Evolutionary conservation across 352 stramenopile genomes (phyloP).

Genomic region (Phytophthora agathidicida): DNA sequence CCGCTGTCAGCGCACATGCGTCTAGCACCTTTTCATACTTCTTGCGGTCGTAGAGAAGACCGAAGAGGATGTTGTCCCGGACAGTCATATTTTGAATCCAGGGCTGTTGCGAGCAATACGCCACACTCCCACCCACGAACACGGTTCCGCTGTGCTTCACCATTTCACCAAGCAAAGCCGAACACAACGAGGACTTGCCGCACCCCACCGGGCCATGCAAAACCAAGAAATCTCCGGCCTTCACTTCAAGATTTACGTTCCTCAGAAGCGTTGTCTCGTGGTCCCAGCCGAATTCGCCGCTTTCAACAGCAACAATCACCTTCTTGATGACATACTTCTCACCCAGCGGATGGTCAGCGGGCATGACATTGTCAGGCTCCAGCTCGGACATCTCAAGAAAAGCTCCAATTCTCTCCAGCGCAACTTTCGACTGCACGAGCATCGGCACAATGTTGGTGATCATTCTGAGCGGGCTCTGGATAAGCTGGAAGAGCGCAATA

Average conservation of each 20-base stretch:
- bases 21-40: constrained; percentile 68
- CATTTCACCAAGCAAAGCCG: constrained; percentile 87
- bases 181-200: constrained; percentile 87
- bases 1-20: constrained; percentile 65
- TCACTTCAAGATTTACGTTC: constrained; percentile 76
- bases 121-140: constrained; percentile 53
- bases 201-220: constrained; percentile 91
- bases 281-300: constrained; percentile 50
- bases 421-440: constrained; percentile 87
- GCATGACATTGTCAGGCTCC: constrained; percentile 27
- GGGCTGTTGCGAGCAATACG: constrained; percentile 88
- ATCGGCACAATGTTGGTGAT: constrained; percentile 58
- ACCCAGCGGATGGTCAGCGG: constrained; percentile 4
- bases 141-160: constrained; percentile 52
- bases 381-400: constrained; percentile 76
- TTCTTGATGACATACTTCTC: constrained; percentile 30
- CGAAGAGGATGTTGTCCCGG: constrained; percentile 93
- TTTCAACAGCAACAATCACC: constrained; percentile 34
- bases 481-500: constrained; percentile 77
- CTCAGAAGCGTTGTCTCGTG: constrained; percentile 36
- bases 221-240: constrained; percentile 81
- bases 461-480: constrained; percentile 61
- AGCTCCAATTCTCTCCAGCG: constrained; percentile 66
- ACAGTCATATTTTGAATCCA: constrained; percentile 90
- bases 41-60: constrained; percentile 55